These are phyloP conservation scores for Dissophora ornata DNA, from an alignment of 192 early-diverging fungal genomes.

Conservation along the genomic window DNA sequence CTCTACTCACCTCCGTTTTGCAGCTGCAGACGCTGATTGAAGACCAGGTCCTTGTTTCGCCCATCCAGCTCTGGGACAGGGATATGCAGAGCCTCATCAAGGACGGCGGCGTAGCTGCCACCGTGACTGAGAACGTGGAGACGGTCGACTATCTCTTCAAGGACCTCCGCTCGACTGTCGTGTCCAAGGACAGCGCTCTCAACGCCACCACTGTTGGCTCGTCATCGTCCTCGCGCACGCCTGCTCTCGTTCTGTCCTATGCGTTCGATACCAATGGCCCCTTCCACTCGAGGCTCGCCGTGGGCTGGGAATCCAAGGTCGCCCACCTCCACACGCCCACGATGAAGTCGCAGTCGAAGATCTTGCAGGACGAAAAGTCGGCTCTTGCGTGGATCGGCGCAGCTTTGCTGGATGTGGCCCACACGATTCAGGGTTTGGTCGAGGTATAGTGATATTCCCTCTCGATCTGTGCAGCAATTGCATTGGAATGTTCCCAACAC, in stretches of 20 bases:
- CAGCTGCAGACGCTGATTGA: conserved; percentile 53
- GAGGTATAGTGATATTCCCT: conserved; percentile 38
- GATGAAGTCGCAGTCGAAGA: conserved; percentile 52
- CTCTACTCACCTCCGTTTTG: conserved; percentile 59
- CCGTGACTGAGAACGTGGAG: conserved; percentile 50
- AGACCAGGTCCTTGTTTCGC: conserved; percentile 43
- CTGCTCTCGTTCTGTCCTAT: conserved; percentile 61
- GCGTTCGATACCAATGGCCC: conserved; percentile 63
- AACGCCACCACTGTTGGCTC: conserved; percentile 11
- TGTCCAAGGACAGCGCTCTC: not conserved
- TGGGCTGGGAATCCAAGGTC: conserved; percentile 66
- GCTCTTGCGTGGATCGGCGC: conserved; percentile 65
- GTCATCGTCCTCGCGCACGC: not conserved
- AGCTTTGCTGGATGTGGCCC: conserved; percentile 63
- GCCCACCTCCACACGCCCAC: conserved; percentile 55
- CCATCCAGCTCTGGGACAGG: conserved; percentile 43
- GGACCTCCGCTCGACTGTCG: conserved; percentile 39
- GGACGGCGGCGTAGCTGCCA: conserved; percentile 44
- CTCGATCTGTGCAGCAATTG: not conserved
- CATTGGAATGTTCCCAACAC: not conserved
- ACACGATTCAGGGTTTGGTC: conserved; percentile 73
- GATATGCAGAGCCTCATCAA: conserved; percentile 37
- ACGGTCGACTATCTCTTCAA: conserved; percentile 55
- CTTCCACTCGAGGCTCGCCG: conserved; percentile 52
- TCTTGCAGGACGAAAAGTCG: conserved; percentile 57